These are phyloP conservation scores for Cryptococcus sp. DNA, from an alignment of 1,284 basidiomycete species.

Conservation along the genomic window DNA sequence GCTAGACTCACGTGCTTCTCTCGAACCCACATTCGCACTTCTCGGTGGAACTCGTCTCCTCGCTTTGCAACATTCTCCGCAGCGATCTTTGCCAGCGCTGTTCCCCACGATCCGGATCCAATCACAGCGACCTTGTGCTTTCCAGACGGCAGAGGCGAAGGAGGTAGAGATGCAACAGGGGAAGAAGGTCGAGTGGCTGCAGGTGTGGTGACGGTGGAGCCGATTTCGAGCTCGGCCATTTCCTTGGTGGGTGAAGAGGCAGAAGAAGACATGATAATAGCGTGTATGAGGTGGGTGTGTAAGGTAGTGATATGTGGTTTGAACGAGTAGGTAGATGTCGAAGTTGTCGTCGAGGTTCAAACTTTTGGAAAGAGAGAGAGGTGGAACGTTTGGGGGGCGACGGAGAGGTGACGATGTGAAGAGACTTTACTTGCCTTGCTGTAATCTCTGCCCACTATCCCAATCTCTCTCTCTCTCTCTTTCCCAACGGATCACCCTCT, in stretches of 20 bases:
- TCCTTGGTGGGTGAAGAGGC: conserved; percentile 29
- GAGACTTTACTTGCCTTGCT: too few relatives aligned
- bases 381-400: too few relatives aligned
- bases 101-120: conserved; percentile 53
- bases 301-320: conserved; percentile 5
- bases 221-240: conserved; percentile 31
- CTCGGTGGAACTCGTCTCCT: conserved; percentile 46
- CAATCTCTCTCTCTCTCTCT: too few relatives aligned
- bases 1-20: conserved; percentile 44
- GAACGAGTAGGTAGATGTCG: too few relatives aligned
- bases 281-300: too few relatives aligned
- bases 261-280: conserved; percentile 21
- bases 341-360: too few relatives aligned
- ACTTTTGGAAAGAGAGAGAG: too few relatives aligned
- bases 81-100: conserved; percentile 55
- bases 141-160: conserved; percentile 37
- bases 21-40: conserved; percentile 53
- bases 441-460: too few relatives aligned
- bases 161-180: conserved; percentile 32
- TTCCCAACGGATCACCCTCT: too few relatives aligned
- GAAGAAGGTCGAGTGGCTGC: conserved; percentile 39
- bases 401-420: too few relatives aligned
- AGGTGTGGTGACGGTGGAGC: conserved; percentile 38
- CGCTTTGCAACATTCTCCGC: conserved; percentile 50
- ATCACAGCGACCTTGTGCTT: conserved; percentile 55